Evolutionary conservation across 2,329 filamentous ascomycete species (phyloP), one percentile per base, ranked within the genome.

Genomic region (Curvularia eragrostidis): DNA sequence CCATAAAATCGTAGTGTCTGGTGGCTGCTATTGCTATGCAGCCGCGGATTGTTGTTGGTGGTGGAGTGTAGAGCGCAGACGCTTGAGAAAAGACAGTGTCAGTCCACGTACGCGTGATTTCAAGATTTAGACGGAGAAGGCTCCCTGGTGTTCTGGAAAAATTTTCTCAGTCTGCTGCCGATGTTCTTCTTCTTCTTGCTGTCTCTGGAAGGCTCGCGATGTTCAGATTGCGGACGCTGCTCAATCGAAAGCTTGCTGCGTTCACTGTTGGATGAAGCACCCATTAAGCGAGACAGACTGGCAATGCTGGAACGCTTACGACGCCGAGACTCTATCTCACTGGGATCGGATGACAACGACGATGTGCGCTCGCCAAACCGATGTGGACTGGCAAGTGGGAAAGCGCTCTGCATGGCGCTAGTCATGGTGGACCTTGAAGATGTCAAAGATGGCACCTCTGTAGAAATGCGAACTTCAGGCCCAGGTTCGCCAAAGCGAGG

Each of bases 371-470:
- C 74, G 42, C 75, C 75, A 49, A 67, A 69, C 46, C 82, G 81
- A 7, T 81, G 81, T 56, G 77, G 75, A 58, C 74, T 70, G 21
- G 63, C 61, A 56, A 77, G 56, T 52, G 80, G 68, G 48, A 71
- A 77, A 43, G 83, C 82, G 34, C 80, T 80, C 66, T 89, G 90
- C 64, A 91, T 87, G 44, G 87, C 84, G 6, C 88, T 84, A 18
- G 81, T 89, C 85, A 89, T 91, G 9, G 89, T 91, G 9, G 91
- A 93, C 65, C 89, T 87, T 70, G 89, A 91, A 70, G 89, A 92
- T 1, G 89, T 91, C 63, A 88, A 77, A 1, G 90, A 93, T 2
- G 90, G 89, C 13, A 91, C 87, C 65, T 91, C 90, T 62, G 90
- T 88, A 30, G 90, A 93, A 34, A 89, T 84, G 46, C 90, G 86